phyloP scores from a whole-genome alignment of 768 basidiomycete genomes.

The Pisolithus tinctorius region DNA sequence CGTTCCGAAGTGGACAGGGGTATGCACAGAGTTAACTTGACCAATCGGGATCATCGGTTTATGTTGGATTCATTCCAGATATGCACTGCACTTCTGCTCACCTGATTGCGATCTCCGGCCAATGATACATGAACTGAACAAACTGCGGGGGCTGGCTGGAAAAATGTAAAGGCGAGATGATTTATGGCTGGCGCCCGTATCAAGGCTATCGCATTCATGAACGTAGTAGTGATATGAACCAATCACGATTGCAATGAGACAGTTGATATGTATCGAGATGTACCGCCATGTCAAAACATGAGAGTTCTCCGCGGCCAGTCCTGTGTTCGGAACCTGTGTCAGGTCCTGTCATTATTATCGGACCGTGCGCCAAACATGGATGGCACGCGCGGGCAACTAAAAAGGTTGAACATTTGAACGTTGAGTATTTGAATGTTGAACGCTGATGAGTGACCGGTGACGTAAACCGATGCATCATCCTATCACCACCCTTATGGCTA shows the following conservation, averaged over 20 bases:
- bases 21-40: background rate
- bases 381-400: background rate
- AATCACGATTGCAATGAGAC: background rate
- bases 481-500: background rate
- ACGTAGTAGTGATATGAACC: background rate
- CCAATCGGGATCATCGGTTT: background rate
- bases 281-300: background rate
- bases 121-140: background rate
- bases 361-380: background rate
- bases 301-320: background rate
- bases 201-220: background rate
- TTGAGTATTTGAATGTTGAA: background rate
- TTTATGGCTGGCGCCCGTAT: background rate
- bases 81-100: conserved; percentile 1
- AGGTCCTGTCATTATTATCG: background rate
- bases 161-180: background rate
- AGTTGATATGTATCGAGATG: background rate
- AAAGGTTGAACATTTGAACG: background rate
- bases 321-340: background rate
- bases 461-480: too few species aligned
- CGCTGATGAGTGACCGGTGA: too few species aligned
- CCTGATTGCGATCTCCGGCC: conserved; percentile 4
- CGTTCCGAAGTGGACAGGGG: background rate
- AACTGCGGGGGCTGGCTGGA: conserved; percentile 1
- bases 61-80: background rate